phyloP scores from a whole-genome alignment of 139 green algal genomes.

The Eudorina sp. region DNA sequence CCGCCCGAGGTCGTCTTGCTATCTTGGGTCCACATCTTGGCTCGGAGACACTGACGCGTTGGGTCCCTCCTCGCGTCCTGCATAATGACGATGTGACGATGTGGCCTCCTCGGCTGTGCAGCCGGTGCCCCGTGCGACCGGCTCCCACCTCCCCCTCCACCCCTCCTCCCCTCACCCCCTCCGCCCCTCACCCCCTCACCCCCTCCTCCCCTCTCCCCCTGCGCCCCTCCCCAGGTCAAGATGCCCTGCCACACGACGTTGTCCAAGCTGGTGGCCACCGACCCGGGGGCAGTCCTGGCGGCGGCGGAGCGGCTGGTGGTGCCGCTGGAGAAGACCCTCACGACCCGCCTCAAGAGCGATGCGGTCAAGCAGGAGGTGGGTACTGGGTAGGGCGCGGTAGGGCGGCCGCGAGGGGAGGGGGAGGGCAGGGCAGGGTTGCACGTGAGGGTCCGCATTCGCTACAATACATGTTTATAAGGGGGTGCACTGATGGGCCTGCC shows the following conservation, averaged over 20 bases:
- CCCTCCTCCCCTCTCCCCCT: not conserved
- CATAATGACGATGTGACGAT: too few relatives aligned
- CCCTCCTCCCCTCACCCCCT: not conserved
- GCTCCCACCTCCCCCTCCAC: not conserved
- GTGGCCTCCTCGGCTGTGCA: too few relatives aligned
- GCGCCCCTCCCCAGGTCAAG: slow-evolving; percentile 74
- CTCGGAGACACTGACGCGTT: too few relatives aligned
- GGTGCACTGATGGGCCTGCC: too few relatives aligned
- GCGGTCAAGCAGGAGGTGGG: slow-evolving; percentile 97
- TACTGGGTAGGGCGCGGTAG: too few relatives aligned
- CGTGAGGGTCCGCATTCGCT: too few relatives aligned
- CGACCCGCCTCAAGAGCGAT: slow-evolving; percentile 86
- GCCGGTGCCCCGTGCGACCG: not conserved
- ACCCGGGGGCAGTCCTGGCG: slow-evolving; percentile 58
- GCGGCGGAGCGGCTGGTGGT: slow-evolving; percentile 81
- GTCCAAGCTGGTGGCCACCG: slow-evolving; percentile 77
- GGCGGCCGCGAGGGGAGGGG: too few relatives aligned
- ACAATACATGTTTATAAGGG: too few relatives aligned
- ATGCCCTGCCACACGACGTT: slow-evolving; percentile 87
- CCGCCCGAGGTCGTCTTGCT: too few relatives aligned
- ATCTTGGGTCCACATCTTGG: too few relatives aligned
- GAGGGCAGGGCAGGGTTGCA: too few relatives aligned
- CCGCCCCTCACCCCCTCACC: not conserved
- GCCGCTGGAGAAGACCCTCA: slow-evolving; percentile 94
- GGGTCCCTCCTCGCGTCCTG: too few relatives aligned